Base-by-base conservation (phyloP, 306 rosid genomes). In the Arachis stenosperma region DNA sequence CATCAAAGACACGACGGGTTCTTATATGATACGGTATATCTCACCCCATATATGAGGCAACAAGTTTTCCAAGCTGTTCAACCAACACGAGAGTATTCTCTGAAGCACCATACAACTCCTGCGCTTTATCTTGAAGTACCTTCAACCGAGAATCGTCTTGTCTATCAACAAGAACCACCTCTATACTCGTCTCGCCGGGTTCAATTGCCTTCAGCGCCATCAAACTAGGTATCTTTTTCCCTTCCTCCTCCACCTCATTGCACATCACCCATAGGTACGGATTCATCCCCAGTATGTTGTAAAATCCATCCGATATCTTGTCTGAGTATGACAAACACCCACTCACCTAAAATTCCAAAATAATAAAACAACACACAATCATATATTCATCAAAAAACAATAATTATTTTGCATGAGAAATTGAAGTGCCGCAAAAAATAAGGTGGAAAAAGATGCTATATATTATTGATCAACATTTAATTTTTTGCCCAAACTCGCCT, bases 231-330 rank as follows among this genome's bases (percentile, higher is more conserved):
- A 87, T 46, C 73, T 65, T 69, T 64, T 65, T 84, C 14, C 93
- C 96, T 79, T 89, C 90, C 61, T 88, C 96, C 39, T 29, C 17
- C 17, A 17, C 62, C 10, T 87, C 91, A 81, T 91, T 94, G 88
- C 99, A 91, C 96, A 91, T 87, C 75, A 83, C 81, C 99, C 99
- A 94, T 11, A 94, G 78, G 86, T 91, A 89, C 47, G 99, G 99
- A 79, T 94, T 94, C 97, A 94, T 91, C 75, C 99, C 99, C 88
- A 88, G 65, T 50, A 94, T 91, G 81, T 88, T 91, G 69, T 89
- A 94, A 86, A 94, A 94, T 44, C 99, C 97, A 71, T 94, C 99
- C 4, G 90, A 85, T 78, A 94, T 94, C 84, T 90, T 91, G 67
- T 94, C 99, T 7, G 89, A 76, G 82, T 94, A 94, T 1, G 99